These are phyloP conservation scores for Aphanomyces euteiches DNA, from an alignment of 352 stramenopile species.

Conservation along the genomic window DNA sequence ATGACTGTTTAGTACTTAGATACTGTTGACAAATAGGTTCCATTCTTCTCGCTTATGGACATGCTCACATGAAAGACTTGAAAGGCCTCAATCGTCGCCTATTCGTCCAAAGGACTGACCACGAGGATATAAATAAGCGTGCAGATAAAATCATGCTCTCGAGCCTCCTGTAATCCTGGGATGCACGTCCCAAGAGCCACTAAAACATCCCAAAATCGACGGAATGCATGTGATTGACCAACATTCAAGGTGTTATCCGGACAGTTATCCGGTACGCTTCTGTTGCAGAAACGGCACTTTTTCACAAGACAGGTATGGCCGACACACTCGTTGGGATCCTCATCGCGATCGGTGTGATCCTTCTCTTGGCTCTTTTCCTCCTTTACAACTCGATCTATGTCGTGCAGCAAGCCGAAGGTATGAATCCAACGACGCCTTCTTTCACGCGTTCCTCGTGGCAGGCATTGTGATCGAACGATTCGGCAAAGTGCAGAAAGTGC, in stretches of 20 bases:
- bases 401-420: conserved; percentile 30
- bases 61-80: too few species aligned
- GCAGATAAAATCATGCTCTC: too few species aligned
- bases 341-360: conserved; percentile 8
- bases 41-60: too few species aligned
- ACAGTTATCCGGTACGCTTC: background rate
- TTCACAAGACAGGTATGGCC: background rate
- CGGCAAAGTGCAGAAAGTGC: conserved; percentile 34
- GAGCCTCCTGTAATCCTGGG: too few species aligned
- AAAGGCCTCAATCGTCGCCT: too few species aligned
- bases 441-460: background rate
- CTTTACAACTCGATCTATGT: conserved; percentile 29
- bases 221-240: too few species aligned
- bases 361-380: conserved; percentile 4
- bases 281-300: background rate
- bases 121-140: too few species aligned
- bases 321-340: background rate
- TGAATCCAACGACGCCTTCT: background rate
- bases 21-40: too few species aligned
- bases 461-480: conserved; percentile 40
- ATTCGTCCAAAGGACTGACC: too few species aligned
- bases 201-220: too few species aligned
- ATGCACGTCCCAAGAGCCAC: too few species aligned
- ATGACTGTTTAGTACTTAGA: too few species aligned
- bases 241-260: background rate